phyloP scores from a whole-genome alignment of 2,329 filamentous ascomycete genomes.

The Fulvia fulva region DNA sequence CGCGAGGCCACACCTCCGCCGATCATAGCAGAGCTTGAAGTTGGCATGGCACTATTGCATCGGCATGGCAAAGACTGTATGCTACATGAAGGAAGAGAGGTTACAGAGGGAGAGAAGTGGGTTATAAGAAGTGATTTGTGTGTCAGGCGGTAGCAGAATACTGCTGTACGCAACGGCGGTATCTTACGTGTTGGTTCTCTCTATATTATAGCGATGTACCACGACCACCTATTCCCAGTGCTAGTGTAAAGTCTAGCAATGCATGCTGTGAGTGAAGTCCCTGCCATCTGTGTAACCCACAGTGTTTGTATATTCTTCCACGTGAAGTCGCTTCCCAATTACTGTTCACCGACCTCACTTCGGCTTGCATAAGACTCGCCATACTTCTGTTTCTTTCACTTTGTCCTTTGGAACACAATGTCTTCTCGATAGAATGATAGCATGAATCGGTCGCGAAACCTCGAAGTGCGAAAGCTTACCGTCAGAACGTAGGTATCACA shows the following conservation, averaged over 20 bases:
- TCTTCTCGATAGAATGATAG: not conserved
- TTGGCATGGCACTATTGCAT: conserved; percentile 82
- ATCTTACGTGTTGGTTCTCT: no score
- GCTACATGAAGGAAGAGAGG: conserved; percentile 80
- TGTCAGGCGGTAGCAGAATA: conserved; percentile 47
- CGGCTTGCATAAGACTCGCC: no score
- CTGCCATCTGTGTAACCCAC: no score
- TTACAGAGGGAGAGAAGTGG: conserved; percentile 82
- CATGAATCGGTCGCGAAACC: conserved; percentile 2
- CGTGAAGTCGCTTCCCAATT: no score
- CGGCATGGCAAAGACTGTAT: conserved; percentile 87
- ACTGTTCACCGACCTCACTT: not conserved
- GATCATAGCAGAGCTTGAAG: conserved; percentile 69
- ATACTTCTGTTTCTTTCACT: not conserved
- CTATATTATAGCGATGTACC: no score
- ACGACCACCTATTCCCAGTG: no score
- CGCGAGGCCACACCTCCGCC: conserved; percentile 44
- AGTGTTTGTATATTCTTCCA: no score
- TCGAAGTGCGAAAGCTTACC: not conserved
- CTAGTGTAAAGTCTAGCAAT: no score
- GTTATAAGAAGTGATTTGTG: conserved; percentile 81
- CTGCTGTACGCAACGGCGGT: no score
- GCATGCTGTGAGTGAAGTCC: no score
- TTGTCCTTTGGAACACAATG: no score
- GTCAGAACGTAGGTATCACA: not conserved